Percentiles rank a stretch among this genome's conserved stretches.
These are phyloP conservation scores for Crithidia thermophila DNA, from an alignment of 208 protist species.

Conservation along the genomic window DNA sequence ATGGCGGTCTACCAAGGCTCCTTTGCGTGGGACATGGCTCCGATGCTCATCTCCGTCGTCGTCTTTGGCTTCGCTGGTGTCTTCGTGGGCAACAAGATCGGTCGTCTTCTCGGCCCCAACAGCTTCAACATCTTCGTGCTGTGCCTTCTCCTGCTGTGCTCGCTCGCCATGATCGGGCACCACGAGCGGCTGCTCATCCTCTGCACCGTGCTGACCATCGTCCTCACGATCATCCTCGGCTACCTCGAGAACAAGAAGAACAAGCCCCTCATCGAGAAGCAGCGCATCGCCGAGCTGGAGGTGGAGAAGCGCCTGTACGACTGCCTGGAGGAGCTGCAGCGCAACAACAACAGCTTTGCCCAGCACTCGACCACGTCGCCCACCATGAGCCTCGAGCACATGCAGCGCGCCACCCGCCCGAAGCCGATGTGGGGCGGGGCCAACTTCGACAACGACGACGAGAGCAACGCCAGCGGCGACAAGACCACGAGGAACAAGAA, in stretches of 20 bases:
- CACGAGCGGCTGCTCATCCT: slow-evolving; percentile 32
- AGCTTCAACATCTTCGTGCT: slow-evolving; percentile 62
- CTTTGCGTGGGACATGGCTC: slow-evolving; percentile 33
- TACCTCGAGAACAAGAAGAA: slow-evolving; percentile 49
- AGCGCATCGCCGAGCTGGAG: slow-evolving; percentile 54
- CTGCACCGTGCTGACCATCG: slow-evolving; percentile 30
- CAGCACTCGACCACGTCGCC: slow-evolving; percentile 12
- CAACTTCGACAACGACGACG: slow-evolving; percentile 51
- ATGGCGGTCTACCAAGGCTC: slow-evolving; percentile 35
- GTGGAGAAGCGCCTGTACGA: slow-evolving; percentile 60
- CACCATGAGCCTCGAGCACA: slow-evolving; percentile 11
- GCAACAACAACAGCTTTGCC: slow-evolving; percentile 44
- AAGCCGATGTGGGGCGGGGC: slow-evolving; percentile 32
- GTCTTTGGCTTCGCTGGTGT: slow-evolving; percentile 58
- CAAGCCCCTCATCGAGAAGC: slow-evolving; percentile 44
- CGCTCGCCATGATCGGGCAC: slow-evolving; percentile 45
- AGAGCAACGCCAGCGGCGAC: slow-evolving; percentile 21
- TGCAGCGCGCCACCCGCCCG: slow-evolving; percentile 25
- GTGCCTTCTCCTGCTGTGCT: slow-evolving; percentile 52
- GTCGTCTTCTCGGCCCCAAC: slow-evolving; percentile 51
- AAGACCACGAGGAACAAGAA: background rate
- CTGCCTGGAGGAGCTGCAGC: slow-evolving; percentile 53
- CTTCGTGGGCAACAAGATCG: slow-evolving; percentile 49
- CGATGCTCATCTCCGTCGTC: slow-evolving; percentile 41
- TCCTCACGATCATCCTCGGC: slow-evolving; percentile 34